Base-by-base conservation (phyloP, 805 yeast species). In the Candida bentonensis region DNA sequence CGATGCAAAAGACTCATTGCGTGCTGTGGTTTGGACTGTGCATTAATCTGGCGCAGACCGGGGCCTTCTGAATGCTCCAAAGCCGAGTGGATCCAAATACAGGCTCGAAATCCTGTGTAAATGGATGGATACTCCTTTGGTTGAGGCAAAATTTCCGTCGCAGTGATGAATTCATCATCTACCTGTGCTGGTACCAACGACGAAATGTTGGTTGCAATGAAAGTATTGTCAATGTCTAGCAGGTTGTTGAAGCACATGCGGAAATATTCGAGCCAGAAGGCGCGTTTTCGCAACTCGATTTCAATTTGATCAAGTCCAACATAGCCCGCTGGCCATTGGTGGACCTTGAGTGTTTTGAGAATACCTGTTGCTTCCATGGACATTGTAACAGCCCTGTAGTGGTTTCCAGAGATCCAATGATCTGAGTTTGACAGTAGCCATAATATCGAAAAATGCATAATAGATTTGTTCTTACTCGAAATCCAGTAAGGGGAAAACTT, bases 81-180 rank as follows among this genome's bases (percentile, higher is more conserved):
- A 33, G 48, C 41, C 42, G 39, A 20, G 33, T 39, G 43, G 13
- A 46, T 30, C n/a, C 41, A 23, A 21, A 48, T 30, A 20, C 40
- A 41, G 9, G 46, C 44, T 27, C 36, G 33, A 27, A 45, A 48
- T n/a, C 49, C 49, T 4, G 39, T 36, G 21, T 46, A 36, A 3
- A 48, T 17, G 3, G 51, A 41, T n/a, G 36, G 25, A 30, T 42
- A 25, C 55, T 64, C 74, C 48, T 67, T 73, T 62, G 62, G 62
- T 51, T 53, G 75, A 58, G 52, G 60, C 15, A 65, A 47, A 47
- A 77, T 76, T 0, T 74, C 77, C 7, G 63, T 65, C 26, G 73
- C 70, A 0, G 88, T 82, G 43, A 85, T 79, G 53, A 78, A 79
- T 53, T 84, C 92, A 60, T 85, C 95, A 54, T 84, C 94, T 22